phyloP scores from a whole-genome alignment of 2,329 filamentous ascomycete genomes.

The Cadophora malorum region DNA sequence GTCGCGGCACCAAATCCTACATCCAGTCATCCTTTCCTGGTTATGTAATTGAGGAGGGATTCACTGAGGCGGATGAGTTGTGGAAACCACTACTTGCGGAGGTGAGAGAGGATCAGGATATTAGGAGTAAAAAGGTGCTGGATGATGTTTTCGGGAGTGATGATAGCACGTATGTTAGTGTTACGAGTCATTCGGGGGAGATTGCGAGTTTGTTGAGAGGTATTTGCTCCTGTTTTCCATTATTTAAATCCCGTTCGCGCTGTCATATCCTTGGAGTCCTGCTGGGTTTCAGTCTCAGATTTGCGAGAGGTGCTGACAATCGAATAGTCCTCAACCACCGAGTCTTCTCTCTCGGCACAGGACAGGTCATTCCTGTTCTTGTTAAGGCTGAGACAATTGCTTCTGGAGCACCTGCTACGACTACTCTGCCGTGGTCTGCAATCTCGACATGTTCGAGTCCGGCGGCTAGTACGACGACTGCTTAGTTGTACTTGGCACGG shows the following conservation, averaged over 20 bases:
- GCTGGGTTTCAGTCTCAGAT: too few species aligned
- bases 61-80: constrained; percentile 61
- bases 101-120: constrained; percentile 54
- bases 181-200: constrained; percentile 66
- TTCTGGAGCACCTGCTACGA: constrained; percentile 24
- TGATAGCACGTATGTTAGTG: constrained; percentile 60
- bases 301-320: neutral
- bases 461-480: neutral
- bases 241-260: too few species aligned
- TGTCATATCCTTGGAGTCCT: too few species aligned
- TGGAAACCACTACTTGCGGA: constrained; percentile 54
- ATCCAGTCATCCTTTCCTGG: constrained; percentile 59
- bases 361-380: constrained; percentile 71
- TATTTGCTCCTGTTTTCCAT: too few species aligned
- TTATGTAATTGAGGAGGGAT: constrained; percentile 65
- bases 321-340: constrained; percentile 61
- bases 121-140: constrained; percentile 56
- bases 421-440: constrained; percentile 32
- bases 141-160: constrained; percentile 64
- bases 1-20: constrained; percentile 59
- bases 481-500: neutral
- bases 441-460: constrained; percentile 33
- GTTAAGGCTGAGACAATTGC: constrained; percentile 61
- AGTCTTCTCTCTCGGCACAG: constrained; percentile 65
- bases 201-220: constrained; percentile 56